These are phyloP conservation scores for Phialophora tarda DNA, from an alignment of 2,329 filamentous ascomycete genomes.

Conservation along the genomic window DNA sequence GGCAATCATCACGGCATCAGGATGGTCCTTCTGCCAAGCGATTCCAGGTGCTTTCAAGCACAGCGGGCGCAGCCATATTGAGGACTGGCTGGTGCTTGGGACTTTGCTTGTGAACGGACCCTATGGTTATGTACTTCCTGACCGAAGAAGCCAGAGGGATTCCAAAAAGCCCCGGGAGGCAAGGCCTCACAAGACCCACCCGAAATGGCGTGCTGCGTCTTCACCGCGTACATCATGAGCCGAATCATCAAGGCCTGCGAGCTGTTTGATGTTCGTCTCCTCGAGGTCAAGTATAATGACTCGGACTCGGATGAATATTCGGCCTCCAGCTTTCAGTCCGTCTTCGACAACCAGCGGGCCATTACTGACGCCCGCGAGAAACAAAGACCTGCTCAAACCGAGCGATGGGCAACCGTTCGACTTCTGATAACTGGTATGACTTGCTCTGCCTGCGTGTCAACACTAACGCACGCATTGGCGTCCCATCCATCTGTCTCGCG, in stretches of 20 bases:
- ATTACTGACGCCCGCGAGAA: not conserved
- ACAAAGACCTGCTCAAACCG: not conserved
- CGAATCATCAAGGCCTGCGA: conserved; percentile 33
- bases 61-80: no score
- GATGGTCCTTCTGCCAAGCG: no score
- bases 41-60: no score
- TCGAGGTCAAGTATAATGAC: conserved; percentile 35
- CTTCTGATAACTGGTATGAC: conserved; percentile 30
- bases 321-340: conserved; percentile 4
- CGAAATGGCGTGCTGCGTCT: conserved; percentile 32
- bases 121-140: no score
- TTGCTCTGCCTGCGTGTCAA: conserved; percentile 28
- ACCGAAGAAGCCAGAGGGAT: no score
- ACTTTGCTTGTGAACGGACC: no score
- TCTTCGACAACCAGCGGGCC: not conserved
- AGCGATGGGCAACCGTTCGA: conserved; percentile 9
- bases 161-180: no score
- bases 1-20: no score
- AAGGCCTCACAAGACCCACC: not conserved
- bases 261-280: conserved; percentile 28
- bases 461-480: conserved; percentile 16
- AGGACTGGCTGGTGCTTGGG: no score
- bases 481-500: conserved; percentile 18
- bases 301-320: conserved; percentile 16
- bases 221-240: conserved; percentile 34